Base-by-base conservation (phyloP, 1,139 yeast species). In the Taiozyma onychis region DNA sequence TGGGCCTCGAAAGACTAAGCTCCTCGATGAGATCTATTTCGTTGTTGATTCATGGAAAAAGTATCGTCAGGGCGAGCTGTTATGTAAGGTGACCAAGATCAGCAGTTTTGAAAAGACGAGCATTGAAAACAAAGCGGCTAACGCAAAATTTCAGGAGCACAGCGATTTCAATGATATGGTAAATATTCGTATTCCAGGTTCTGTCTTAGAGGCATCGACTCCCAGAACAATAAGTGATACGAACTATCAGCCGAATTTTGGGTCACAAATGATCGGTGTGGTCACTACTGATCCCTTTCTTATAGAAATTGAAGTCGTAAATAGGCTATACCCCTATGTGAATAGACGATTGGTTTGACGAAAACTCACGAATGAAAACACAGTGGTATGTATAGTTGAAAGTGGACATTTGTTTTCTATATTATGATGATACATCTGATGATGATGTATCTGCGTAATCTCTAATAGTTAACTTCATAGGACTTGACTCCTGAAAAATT, bases 401-500 rank as follows among this genome's bases (percentile, higher is more conserved):
- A 32, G 14, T 32, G 9, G 35, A 32, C 35, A 30, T n/a, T 14
- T 6, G 14, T 13, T 13, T 30, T 30, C 30, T n/a, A 32, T 32
- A 32, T n/a, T 32, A 32, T 6, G 35, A 32, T 6, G 34, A 30
- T n/a, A 30, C 34, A n/a, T n/a, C n/a, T n/a, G n/a, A n/a, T n/a
- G 3, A 13, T 32, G n/a, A 9, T n/a, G 3, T n/a, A 24, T 24
- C 26, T 24, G 26, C 18, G 16, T n/a, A 32, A 14, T 32, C 35
- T 37, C 41, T 37, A 37, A 44, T 52, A 51, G 11, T 50, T 51
- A 37, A 54, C 57, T n/a, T 44, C 42, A 51, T 76, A 81, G 27
- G 83, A 76, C 52, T 70, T 74, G 0, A 83, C 89, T 49, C 85
- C 70, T 60, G 83, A 81, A 59, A 88, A 89, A 59, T 77, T 79